Base-by-base conservation (phyloP, 148 eudicot genomes). In the Pharnaceum exiguum region DNA sequence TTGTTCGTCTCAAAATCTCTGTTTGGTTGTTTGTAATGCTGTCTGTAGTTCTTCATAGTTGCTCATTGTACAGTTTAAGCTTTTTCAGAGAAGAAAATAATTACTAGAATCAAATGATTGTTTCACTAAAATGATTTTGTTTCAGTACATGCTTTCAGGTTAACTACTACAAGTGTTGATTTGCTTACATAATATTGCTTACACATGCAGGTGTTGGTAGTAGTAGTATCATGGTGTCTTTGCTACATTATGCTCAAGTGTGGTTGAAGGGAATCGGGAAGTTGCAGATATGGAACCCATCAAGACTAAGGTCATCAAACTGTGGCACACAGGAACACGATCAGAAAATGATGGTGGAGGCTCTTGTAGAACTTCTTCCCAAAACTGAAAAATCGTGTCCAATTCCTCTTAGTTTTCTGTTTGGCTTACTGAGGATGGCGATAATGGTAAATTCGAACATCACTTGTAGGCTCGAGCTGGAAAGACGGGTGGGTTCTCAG, bases 221-320 rank as follows among this genome's bases (percentile, higher is more conserved):
- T 3, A 79, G 60, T 27, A 82, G 83, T 57, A 67, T 82, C 8
- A 63, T 79, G 25, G 80, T 79, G 0, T 85, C 85, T 17, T 40
- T 85, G 57, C 82, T 85, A 81, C 83, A 79, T 63, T 85, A 82
- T 30, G 88, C 93, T 22, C 81, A 85, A 43, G 60, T 62, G 9
- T 75, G 76, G 63, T 51, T 86, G 21, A 82, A 86, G 66, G 88
- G 82, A n/a, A 79, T 82, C 23, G 88, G 85, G 19, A 85, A 79
- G 58, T 73, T 68, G 24, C 83, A 77, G 67, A 77, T 77, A 38
- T 75, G 78, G 88, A 84, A 84, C 66, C 95, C 90, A 1, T 82
- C 77, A 4, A 79, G 77, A 38, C 24, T 65, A 26, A 51, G 65
- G n/a, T n/a, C n/a, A 39, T 51, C 78, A 40, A 66, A 63, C 58